Base-by-base conservation (phyloP, 2,329 filamentous ascomycete species). In the Ophiostoma quercus region DNA sequence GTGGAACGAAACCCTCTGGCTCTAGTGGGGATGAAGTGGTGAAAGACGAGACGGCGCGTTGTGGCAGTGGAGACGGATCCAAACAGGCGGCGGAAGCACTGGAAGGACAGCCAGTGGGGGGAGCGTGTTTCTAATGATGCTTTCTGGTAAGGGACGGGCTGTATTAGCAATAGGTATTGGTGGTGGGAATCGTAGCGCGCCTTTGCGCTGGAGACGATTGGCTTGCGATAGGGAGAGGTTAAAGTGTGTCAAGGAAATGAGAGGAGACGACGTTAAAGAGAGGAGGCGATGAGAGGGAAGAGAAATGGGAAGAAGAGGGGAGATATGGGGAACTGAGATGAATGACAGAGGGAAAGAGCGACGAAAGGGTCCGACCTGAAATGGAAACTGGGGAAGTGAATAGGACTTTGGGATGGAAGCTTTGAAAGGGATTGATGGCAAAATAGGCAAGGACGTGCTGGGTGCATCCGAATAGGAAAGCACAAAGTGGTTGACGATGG, bases 121-220 rank as follows among this genome's bases (percentile, higher is more conserved):
- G 43, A 54, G 39, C 63, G 37, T 66, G 51, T 68, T 65, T 68
- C 57, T 71, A 68, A 66, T 22, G 29, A 62, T 37, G 37, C n/a
- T 41, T 57, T 29, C 29, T 37, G 29, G 14, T 63, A 29, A 19
- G 51, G n/a, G 51, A 22, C 29, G 69, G 60, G 41, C n/a, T 22
- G 67, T 39, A 60, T 71, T 71, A 67, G 67, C 37, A 71, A 65
- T 71, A 71, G 69, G 67, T 71, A 68, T 69, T 71, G 70, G 47
- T 41, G 67, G 67, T 69, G 63, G 67, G 4, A 34, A 34, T 39
- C 32, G 32, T 63, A 37, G 60, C 32, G 34, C 19, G 63, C 68
- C 32, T 66, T 68, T 66, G 67, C 51, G 51, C 29, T 25, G 25
- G 51, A 41, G 69, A 22, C 67, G 67, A 68, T 71, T 71, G 69